phyloP scores from a whole-genome alignment of 352 stramenopile species.

The Globisporangium takayamanum region DNA sequence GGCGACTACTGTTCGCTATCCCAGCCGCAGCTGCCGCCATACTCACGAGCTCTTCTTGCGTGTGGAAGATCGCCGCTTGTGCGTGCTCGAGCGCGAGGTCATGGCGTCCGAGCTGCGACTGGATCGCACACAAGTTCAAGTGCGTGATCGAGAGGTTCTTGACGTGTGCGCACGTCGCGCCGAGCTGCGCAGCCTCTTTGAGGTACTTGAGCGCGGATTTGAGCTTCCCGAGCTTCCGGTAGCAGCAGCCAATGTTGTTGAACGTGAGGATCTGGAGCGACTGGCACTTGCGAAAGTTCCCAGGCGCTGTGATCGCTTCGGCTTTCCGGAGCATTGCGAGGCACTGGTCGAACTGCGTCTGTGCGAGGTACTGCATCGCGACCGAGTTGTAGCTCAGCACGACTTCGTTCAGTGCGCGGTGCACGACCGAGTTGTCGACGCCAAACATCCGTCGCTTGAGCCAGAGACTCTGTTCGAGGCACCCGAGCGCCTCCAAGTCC shows the following conservation, averaged over 20 bases:
- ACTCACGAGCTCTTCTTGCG: conserved; percentile 69
- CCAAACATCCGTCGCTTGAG: conserved; percentile 76
- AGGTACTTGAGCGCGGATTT: conserved; percentile 73
- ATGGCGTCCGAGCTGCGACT: conserved; percentile 66
- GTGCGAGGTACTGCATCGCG: conserved; percentile 61
- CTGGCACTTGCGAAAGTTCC: conserved; percentile 58
- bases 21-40: conserved; percentile 18
- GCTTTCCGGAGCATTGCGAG: conserved; percentile 68
- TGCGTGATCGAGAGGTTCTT: conserved; percentile 79
- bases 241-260: conserved; percentile 81
- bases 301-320: conserved; percentile 53
- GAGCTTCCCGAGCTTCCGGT: conserved; percentile 68
- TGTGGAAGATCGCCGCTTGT: conserved; percentile 76
- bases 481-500: conserved; percentile 66
- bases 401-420: conserved; percentile 49
- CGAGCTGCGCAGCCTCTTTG: conserved; percentile 61
- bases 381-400: conserved; percentile 71
- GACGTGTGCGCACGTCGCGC: conserved; percentile 40
- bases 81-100: conserved; percentile 67
- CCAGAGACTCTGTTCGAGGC: conserved; percentile 68
- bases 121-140: conserved; percentile 75
- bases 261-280: conserved; percentile 77
- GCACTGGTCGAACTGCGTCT: conserved; percentile 55
- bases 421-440: conserved; percentile 45
- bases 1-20: background rate